Base-by-base conservation (phyloP, 2,329 filamentous ascomycete genomes). In the Arthroderma sp. region DNA sequence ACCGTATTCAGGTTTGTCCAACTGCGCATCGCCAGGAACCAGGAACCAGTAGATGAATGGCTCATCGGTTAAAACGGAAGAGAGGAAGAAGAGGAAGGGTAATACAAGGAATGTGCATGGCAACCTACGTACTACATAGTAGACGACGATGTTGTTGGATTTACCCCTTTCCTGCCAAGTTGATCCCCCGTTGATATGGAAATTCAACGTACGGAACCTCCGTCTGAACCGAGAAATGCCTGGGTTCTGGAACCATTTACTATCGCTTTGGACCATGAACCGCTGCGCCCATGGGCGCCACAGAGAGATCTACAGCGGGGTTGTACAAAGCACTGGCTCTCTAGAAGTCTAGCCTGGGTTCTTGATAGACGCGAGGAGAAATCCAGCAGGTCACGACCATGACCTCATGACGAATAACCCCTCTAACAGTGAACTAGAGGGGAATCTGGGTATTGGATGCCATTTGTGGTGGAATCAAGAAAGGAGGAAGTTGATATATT, bases 251-350 rank as follows among this genome's bases (percentile, higher is more conserved):
- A 51, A 51, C 47, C 47, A 47, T 47, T 47, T 28, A 51, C 47
- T 51, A 51, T 51, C n/a, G 17, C 25, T 51, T 19, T 51, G 23
- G 19, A 33, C 28, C 47, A 31, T 33, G 47, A n/a, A 51, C n/a
- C 17, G 23, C 25, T 11, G 28, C 15, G 47, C 47, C 47, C 25
- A 17, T 31, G 33, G 47, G 15, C 41, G 41, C 47, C 47, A 51
- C 47, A 51, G n/a, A 33, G 15, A n/a, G 47, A 51, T 51, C 47
- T 51, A 51, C 47, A 51, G 47, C 47, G 47, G 47, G 47, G 47
- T 51, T 51, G 47, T 51, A 51, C 28, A 51, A 25, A 17, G n/a
- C 15, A 19, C n/a, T 51, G 25, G 15, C 28, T 31, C 44, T 33
- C 13, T n/a, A 33, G n/a, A 33, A 19, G 33, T 31, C 23, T 51